Percentiles rank a stretch among this genome's conserved stretches.
phyloP scores from a whole-genome alignment of 1,139 yeast genomes.

The Komagataea norvegica region DNA sequence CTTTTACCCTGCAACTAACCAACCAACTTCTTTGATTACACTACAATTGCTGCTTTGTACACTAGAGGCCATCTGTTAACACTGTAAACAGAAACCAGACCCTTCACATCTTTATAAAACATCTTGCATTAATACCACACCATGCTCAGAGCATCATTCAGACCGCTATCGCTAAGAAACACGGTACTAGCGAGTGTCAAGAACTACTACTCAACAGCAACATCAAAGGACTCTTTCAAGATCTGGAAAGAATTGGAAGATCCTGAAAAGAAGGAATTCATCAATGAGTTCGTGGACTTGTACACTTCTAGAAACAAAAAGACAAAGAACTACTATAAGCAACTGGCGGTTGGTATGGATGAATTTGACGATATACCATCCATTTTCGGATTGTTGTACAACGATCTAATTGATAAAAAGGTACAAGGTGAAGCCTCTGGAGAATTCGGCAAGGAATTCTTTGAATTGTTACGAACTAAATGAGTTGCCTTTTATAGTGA shows the following conservation, averaged over 20 bases:
- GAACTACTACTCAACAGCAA: neutral
- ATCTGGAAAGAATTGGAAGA: conserved; percentile 27
- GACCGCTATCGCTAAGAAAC: neutral
- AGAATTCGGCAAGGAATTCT: conserved; percentile 25
- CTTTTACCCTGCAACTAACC: no score
- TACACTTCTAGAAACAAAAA: conserved; percentile 24
- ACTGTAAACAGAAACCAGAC: no score
- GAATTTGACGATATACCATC: conserved; percentile 32
- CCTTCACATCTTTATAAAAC: neutral
- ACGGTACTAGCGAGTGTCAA: neutral
- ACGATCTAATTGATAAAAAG: conserved; percentile 27
- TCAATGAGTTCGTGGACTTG: conserved; percentile 25
- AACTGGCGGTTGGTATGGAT: conserved; percentile 32
- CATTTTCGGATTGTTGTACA: conserved; percentile 32
- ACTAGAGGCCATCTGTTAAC: no score
- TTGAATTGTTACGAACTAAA: conserved; percentile 8
- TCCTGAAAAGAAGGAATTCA: conserved; percentile 26
- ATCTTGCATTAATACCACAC: neutral
- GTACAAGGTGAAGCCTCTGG: conserved; percentile 16
- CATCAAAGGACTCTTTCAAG: conserved; percentile 29
- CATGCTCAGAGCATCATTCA: neutral
- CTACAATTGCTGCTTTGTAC: no score
- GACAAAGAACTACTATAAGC: conserved; percentile 30
- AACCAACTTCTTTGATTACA: no score
- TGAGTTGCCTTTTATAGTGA: neutral